A percentile compares a stretch with the other conserved stretches of the same genome.
Evolutionary conservation across 2,329 filamentous ascomycete genomes (phyloP).

Genomic region (Coniosporium tulheliwenetii): DNA sequence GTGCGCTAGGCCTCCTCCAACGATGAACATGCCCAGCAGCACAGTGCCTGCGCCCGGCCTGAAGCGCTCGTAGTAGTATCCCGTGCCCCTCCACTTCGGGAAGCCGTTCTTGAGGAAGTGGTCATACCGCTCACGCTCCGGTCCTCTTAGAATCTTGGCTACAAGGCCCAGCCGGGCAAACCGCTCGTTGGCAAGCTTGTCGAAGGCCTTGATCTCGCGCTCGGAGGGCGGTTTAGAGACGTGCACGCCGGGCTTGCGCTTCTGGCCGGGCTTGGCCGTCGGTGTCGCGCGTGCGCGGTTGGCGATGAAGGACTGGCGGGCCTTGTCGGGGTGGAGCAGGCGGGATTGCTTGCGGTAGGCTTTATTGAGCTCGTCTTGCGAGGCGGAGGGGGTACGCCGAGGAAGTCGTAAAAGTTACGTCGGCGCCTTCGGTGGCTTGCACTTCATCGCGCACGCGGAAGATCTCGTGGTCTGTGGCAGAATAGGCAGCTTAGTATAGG

Average conservation of each 20-base stretch:
- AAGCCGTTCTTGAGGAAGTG: constrained; percentile 89
- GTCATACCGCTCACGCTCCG: constrained; percentile 67
- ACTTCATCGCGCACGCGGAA: constrained; percentile 90
- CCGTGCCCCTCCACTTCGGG: constrained; percentile 89
- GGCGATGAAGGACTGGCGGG: constrained; percentile 65
- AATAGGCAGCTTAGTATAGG: constrained; percentile 8
- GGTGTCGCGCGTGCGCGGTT: constrained; percentile 43
- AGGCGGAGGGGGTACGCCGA: constrained; percentile 61
- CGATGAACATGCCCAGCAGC: constrained; percentile 63
- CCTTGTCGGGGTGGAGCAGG: constrained; percentile 86
- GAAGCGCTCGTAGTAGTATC: constrained; percentile 95
- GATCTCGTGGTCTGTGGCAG: constrained; percentile 76
- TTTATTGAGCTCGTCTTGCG: constrained; percentile 79
- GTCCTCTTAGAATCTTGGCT: constrained; percentile 68
- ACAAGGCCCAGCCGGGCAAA: constrained; percentile 77
- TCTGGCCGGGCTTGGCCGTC: constrained; percentile 28
- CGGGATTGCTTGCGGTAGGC: constrained; percentile 82
- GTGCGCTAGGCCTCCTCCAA: constrained; percentile 72
- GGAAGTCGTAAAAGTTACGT: constrained; percentile 88
- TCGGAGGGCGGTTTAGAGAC: constrained; percentile 57
- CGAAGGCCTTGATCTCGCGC: constrained; percentile 58
- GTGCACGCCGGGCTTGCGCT: constrained; percentile 29
- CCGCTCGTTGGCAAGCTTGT: constrained; percentile 68
- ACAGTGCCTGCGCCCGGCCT: constrained; percentile 81
- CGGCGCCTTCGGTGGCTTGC: constrained; percentile 53